Conservation (phyloP, 169 alveolate species). For the Eimeria necatrix region DNA sequence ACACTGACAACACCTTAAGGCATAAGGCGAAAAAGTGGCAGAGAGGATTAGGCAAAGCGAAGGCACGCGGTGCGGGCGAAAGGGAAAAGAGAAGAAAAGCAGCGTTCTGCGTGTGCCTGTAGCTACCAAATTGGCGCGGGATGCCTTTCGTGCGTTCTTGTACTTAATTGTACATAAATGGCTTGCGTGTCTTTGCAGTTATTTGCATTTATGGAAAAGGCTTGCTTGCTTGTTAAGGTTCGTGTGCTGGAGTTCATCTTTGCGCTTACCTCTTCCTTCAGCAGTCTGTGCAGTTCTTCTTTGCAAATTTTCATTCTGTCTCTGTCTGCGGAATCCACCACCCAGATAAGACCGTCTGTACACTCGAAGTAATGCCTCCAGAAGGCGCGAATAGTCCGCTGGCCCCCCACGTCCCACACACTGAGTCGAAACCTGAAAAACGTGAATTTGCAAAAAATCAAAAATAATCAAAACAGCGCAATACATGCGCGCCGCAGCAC, state of each 20-base stretch:
- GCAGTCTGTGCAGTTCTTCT: conserved; percentile 95
- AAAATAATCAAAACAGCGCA: neutral
- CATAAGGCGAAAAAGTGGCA: neutral
- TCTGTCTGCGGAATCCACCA: conserved; percentile 96
- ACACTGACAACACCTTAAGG: neutral
- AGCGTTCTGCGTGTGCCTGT: neutral
- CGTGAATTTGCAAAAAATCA: neutral
- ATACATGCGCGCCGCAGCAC: too few species aligned
- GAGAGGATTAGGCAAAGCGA: neutral
- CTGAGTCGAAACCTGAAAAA: conserved; percentile 83
- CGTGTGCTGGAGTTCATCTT: neutral
- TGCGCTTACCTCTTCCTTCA: conserved; percentile 94
- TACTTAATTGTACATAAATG: too few species aligned
- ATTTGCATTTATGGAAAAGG: neutral
- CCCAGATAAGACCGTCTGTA: conserved; percentile 98
- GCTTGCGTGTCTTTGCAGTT: neutral
- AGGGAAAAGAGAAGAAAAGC: neutral
- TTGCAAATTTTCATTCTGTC: conserved; percentile 97
- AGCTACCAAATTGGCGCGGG: too few species aligned
- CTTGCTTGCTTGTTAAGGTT: neutral
- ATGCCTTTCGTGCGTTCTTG: too few species aligned
- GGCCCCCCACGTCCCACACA: conserved; percentile 99
- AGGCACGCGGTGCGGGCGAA: neutral
- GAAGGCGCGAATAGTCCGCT: conserved; percentile 97
- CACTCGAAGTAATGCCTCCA: conserved; percentile 99